Conservation (phyloP, 2,329 filamentous ascomycete species). For the Colletotrichum navitas region DNA sequence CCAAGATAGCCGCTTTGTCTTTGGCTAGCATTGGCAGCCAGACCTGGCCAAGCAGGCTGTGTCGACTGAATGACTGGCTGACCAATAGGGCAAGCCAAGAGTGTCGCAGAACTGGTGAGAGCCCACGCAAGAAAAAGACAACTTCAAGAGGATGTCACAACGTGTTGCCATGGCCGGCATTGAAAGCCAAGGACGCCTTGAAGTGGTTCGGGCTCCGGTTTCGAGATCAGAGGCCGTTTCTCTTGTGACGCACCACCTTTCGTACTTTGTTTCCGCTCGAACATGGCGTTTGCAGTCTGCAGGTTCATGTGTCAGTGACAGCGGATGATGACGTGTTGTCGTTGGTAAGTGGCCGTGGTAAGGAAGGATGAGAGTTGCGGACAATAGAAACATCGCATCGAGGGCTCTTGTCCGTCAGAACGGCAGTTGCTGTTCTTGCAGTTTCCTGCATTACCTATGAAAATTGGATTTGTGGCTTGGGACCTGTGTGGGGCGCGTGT, state of each 20-base stretch:
- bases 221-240: neutral
- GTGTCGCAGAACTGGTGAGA: neutral
- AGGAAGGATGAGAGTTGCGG: neutral
- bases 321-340: neutral
- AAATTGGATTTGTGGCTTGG: constrained; percentile 12
- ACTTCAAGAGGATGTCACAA: neutral
- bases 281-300: neutral
- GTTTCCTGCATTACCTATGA: neutral
- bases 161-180: neutral
- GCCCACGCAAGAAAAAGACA: neutral
- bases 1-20: constrained; percentile 7
- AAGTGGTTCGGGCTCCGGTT: constrained; percentile 2
- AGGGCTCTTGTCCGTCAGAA: neutral
- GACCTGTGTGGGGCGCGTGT: constrained; percentile 9
- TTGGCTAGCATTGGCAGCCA: neutral
- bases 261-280: neutral
- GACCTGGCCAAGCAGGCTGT: no score
- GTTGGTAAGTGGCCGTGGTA: neutral
- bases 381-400: neutral
- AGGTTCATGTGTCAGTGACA: neutral
- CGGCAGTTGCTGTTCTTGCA: neutral
- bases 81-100: neutral
- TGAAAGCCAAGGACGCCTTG: neutral
- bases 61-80: neutral
- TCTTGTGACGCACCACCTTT: neutral